phyloP scores from a whole-genome alignment of 1,284 basidiomycete genomes.

The Waitea zeae region DNA sequence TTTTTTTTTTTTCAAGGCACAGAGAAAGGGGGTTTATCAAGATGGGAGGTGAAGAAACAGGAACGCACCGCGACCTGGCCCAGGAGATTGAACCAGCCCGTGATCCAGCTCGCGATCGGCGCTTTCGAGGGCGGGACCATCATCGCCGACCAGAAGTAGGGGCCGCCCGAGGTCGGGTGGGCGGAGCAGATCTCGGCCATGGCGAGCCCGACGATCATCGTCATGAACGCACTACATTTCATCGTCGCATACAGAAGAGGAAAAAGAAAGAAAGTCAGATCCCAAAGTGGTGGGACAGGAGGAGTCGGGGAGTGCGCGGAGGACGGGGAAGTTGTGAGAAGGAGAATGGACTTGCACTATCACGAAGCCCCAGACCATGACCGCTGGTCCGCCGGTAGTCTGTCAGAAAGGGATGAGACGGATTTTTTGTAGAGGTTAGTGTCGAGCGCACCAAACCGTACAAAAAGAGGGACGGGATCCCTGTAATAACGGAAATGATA shows the following conservation, averaged over 20 bases:
- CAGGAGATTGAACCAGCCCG: constrained; percentile 60
- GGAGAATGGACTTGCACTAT: too few relatives aligned
- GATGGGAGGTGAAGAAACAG: background rate
- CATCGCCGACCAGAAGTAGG: constrained; percentile 66
- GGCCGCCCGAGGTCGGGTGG: constrained; percentile 58
- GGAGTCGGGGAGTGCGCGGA: too few relatives aligned
- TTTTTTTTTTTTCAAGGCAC: too few relatives aligned
- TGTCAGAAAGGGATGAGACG: background rate
- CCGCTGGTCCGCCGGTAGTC: background rate
- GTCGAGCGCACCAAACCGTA: constrained; percentile 42
- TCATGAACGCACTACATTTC: constrained; percentile 50
- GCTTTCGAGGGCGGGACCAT: constrained; percentile 30
- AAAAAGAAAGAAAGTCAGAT: too few relatives aligned
- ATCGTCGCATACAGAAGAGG: too few relatives aligned
- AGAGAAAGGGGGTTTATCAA: too few relatives aligned
- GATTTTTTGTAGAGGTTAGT: background rate
- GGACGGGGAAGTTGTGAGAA: too few relatives aligned
- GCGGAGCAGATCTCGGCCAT: constrained; percentile 66
- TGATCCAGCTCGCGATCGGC: constrained; percentile 52
- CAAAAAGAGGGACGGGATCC: constrained; percentile 45
- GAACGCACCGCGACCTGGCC: constrained; percentile 41
- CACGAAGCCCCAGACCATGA: constrained; percentile 64
- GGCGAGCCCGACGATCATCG: constrained; percentile 45
- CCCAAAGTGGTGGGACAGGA: too few relatives aligned
- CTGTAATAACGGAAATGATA: constrained; percentile 58